Conservation (phyloP, 2,329 filamentous ascomycete genomes). For the Lachnum nothofagi region DNA sequence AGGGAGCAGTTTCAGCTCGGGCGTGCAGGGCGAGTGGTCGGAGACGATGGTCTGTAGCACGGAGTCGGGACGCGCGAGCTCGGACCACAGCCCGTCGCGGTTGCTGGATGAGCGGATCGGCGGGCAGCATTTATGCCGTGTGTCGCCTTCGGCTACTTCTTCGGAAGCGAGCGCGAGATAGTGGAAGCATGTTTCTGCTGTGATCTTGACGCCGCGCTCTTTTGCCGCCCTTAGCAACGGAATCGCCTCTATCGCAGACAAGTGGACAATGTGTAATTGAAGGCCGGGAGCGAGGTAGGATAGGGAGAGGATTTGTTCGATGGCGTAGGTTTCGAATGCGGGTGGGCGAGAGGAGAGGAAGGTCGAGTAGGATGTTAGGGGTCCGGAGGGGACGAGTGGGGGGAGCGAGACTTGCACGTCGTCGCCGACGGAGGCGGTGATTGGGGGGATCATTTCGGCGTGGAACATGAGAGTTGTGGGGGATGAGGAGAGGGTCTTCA, state of each 20-base stretch:
- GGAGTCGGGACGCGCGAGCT: constrained; percentile 65
- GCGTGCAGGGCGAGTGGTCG: constrained; percentile 94
- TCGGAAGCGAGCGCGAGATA: constrained; percentile 66
- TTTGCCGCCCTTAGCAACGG: constrained; percentile 60
- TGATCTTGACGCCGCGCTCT: constrained; percentile 60
- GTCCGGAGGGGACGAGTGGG: constrained; percentile 65
- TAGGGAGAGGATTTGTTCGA: constrained; percentile 78
- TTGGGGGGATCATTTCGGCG: constrained; percentile 94
- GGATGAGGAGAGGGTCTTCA: constrained; percentile 72
- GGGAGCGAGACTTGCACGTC: constrained; percentile 65
- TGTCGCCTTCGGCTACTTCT: constrained; percentile 62
- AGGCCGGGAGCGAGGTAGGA: constrained; percentile 75
- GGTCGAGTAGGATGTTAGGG: constrained; percentile 74
- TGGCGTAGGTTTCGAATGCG: constrained; percentile 83
- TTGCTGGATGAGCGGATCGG: constrained; percentile 63
- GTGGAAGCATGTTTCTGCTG: constrained; percentile 73
- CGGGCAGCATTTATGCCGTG: constrained; percentile 69
- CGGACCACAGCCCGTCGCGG: constrained; percentile 66
- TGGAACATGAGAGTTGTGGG: constrained; percentile 98
- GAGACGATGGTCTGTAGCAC: constrained; percentile 90
- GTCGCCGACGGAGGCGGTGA: constrained; percentile 72
- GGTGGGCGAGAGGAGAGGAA: constrained; percentile 89
- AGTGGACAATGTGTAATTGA: constrained; percentile 79
- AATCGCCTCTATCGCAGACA: constrained; percentile 64
- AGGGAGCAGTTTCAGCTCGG: constrained; percentile 84